Base-by-base conservation (phyloP, 495 filamentous ascomycete species). In the Neurospora sp. region DNA sequence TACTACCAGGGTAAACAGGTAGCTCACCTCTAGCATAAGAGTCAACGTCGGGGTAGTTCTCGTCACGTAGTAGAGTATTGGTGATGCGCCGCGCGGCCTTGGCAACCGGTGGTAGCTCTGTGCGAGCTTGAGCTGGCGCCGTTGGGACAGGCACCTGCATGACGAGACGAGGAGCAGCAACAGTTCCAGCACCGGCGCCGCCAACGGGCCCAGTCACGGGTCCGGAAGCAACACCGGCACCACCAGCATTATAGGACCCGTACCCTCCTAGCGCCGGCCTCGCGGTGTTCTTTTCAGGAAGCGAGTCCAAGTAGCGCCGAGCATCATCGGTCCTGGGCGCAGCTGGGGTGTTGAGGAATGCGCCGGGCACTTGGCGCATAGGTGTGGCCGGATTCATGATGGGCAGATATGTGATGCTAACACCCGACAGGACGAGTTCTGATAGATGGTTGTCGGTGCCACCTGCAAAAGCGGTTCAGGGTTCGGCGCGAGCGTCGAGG, bases 41-140 rank as follows among this genome's bases (percentile, higher is more conserved):
- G 81, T 98, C 96, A 6, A 99, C 84, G 74, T 96, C 93, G 10
- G 94, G 94, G 78, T 93, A 98, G 77, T 90, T 89, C 76, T 89
- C 86, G 78, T 98, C 96, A 70, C 86, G 85, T 40, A 83, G 80
- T 35, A 98, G 82, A 16, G 89, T 89, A 75, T 91, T 88, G 83
- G 95, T 96, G 77, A 99, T 89, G n/a, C 91, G 94, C 42, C 85
- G 84, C 53, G 94, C 91, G 9, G 92, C 96, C 76, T 94, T 92
- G 71, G 92, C 88, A 72, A 96, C 85, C 2, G 92, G 91, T 71
- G 87, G 87, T 37, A 78, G 68, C 35, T 79, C 78, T 18, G 76
- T 74, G 39, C 71, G 70, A n/a, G 35, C 68, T n/a, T 20, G 68
- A 22, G 73, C 73, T 42, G 71, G 71, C 5, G 70, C 69, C 40